Percentiles rank a stretch among this genome's conserved stretches.
phyloP scores from a whole-genome alignment of 2,329 filamentous ascomycete genomes.

The Hymenoscyphus linearis region DNA sequence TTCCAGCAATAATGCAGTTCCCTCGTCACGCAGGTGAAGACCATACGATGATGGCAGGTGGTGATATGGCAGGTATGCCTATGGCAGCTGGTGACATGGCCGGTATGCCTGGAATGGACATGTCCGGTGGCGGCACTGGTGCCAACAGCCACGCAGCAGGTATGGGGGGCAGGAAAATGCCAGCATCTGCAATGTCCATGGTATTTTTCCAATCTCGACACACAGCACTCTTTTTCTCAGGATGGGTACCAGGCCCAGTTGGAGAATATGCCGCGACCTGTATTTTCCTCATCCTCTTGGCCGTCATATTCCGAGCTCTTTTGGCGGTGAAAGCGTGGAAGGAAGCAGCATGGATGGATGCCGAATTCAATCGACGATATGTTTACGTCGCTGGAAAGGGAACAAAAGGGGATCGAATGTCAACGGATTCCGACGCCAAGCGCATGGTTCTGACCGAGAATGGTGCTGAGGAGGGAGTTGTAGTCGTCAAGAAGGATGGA shows the following conservation, averaged over 20 bases:
- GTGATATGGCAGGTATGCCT: conserved; percentile 3
- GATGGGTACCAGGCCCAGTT: conserved; percentile 67
- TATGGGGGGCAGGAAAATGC: conserved; percentile 43
- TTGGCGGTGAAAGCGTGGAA: conserved; percentile 65
- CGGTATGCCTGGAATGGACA: conserved; percentile 4
- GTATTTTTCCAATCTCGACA: conserved; percentile 59
- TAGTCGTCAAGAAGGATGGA: conserved; percentile 59
- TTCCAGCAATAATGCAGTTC: background rate
- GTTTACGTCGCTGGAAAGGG: conserved; percentile 63
- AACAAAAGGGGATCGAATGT: conserved; percentile 25
- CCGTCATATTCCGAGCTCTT: conserved; percentile 62
- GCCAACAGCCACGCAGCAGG: conserved; percentile 39
- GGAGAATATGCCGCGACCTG: conserved; percentile 83
- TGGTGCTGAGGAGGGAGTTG: conserved; percentile 75
- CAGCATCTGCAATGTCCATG: conserved; percentile 44
- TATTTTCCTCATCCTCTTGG: conserved; percentile 81
- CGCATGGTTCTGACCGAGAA: conserved; percentile 65
- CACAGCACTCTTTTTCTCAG: conserved; percentile 60
- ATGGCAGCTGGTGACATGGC: too few species aligned
- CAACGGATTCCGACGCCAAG: conserved; percentile 48
- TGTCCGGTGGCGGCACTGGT: background rate
- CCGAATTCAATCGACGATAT: conserved; percentile 70
- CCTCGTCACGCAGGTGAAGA: too few species aligned
- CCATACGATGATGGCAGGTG: too few species aligned
- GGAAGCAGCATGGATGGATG: conserved; percentile 61